Conservation (phyloP, 495 filamentous ascomycete genomes). For the Penicillium samsonianum region DNA sequence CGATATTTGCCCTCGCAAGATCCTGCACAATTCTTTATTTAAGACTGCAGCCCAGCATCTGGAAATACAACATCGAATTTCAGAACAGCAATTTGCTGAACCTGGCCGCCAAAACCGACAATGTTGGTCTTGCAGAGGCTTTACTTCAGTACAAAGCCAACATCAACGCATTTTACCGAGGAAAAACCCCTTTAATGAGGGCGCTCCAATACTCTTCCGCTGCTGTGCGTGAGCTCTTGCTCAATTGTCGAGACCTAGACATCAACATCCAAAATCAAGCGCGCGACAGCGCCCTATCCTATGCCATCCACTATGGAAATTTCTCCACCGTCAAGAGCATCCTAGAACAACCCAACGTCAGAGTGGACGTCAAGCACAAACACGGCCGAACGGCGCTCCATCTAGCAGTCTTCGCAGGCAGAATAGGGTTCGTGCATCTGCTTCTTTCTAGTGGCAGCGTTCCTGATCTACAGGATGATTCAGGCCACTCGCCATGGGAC, state of each 20-base stretch:
- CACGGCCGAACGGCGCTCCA: conserved; percentile 11
- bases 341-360: conserved; percentile 1
- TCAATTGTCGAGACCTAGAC: conserved; percentile 6
- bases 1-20: background rate
- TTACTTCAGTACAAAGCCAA: conserved; percentile 10
- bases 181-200: conserved; percentile 13
- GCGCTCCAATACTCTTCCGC: conserved; percentile 12
- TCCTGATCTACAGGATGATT: no score
- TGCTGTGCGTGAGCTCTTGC: conserved; percentile 4
- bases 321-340: background rate
- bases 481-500: no score
- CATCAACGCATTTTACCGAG: conserved; percentile 18
- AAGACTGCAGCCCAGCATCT: conserved; percentile 7
- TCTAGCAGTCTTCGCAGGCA: conserved; percentile 9
- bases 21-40: conserved; percentile 1
- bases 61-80: conserved; percentile 14
- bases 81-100: conserved; percentile 17
- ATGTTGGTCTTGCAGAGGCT: conserved; percentile 5
- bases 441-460: no score
- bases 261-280: conserved; percentile 13
- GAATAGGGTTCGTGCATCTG: conserved; percentile 12
- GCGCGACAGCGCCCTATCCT: conserved; percentile 13
- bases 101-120: conserved; percentile 14
- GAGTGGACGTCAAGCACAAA: conserved; percentile 4
- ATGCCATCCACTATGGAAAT: conserved; percentile 13